Percentiles rank a stretch among this genome's conserved stretches.
These are phyloP conservation scores for Neurospora tetrasperma DNA, from an alignment of 495 filamentous ascomycete species.

Conservation along the genomic window DNA sequence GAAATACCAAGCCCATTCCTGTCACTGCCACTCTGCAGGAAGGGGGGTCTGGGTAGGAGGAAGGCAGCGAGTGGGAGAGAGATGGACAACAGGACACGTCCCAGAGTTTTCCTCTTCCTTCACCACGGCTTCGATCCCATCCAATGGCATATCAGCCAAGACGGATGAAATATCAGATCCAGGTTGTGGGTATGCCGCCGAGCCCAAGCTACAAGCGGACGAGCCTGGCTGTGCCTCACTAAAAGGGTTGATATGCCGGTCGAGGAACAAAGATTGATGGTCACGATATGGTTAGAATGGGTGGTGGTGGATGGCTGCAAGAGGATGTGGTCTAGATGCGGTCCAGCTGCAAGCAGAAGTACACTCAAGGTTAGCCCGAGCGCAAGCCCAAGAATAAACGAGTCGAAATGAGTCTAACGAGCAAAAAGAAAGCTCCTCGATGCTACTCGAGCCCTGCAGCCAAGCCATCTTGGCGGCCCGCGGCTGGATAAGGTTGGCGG, in stretches of 20 bases:
- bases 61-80: neutral
- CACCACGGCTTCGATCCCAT: neutral
- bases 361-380: neutral
- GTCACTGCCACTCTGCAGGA: neutral
- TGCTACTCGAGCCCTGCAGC: conserved; percentile 4
- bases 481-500: conserved; percentile 14
- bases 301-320: no score
- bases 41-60: neutral
- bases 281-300: neutral
- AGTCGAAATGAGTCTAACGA: neutral
- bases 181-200: conserved; percentile 4
- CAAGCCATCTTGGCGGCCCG: conserved; percentile 13
- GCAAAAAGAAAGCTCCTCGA: conserved; percentile 5
- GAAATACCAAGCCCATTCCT: neutral
- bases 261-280: neutral
- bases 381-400: neutral
- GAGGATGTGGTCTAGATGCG: neutral
- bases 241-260: neutral
- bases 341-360: conserved; percentile 5
- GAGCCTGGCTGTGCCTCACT: neutral
- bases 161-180: conserved; percentile 23
- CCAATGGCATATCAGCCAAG: conserved; percentile 20
- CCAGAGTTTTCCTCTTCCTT: neutral
- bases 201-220: neutral
- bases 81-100: neutral